phyloP scores from a whole-genome alignment of 768 basidiomycete genomes.

The Calocybe indica region DNA sequence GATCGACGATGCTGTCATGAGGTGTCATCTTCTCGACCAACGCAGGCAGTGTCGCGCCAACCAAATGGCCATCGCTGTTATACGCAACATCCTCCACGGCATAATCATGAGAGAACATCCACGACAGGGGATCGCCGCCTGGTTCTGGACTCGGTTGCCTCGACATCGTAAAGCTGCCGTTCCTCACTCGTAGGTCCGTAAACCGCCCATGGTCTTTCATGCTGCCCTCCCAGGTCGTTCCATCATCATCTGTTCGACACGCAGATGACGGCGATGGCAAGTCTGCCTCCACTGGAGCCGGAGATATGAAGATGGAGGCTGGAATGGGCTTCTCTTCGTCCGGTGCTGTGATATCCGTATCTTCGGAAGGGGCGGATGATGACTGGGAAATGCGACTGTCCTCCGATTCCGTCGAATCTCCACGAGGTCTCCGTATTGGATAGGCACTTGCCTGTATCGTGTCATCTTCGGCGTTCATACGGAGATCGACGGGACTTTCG shows the following conservation, averaged over 20 bases:
- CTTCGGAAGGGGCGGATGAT: conserved; percentile 39
- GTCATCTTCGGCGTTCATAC: conserved; percentile 50
- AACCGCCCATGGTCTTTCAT: conserved; percentile 22
- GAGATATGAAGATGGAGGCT: conserved; percentile 20
- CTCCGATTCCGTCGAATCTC: conserved; percentile 46
- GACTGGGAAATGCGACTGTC: conserved; percentile 43
- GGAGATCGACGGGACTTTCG: conserved; percentile 3
- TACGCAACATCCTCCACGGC: conserved; percentile 80
- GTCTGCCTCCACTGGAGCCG: conserved; percentile 32
- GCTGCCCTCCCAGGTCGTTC: conserved; percentile 56
- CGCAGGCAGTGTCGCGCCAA: conserved; percentile 83
- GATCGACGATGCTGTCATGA: conserved; percentile 85
- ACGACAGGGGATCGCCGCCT: conserved; percentile 38
- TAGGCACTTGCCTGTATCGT: conserved; percentile 47
- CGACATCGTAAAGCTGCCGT: conserved; percentile 50
- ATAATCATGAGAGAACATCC: conserved; percentile 73
- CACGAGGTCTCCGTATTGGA: conserved; percentile 22
- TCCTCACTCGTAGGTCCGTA: conserved; percentile 50
- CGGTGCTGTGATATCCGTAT: conserved; percentile 43
- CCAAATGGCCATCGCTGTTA: conserved; percentile 84
- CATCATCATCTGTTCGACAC: conserved; percentile 45
- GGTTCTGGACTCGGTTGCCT: conserved; percentile 33
- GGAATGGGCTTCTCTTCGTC: conserved; percentile 35
- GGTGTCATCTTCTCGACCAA: conserved; percentile 98
- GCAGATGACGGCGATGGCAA: conserved; percentile 49